Base-by-base conservation (phyloP, 2,329 filamentous ascomycete species). In the Helotiales sp. region DNA sequence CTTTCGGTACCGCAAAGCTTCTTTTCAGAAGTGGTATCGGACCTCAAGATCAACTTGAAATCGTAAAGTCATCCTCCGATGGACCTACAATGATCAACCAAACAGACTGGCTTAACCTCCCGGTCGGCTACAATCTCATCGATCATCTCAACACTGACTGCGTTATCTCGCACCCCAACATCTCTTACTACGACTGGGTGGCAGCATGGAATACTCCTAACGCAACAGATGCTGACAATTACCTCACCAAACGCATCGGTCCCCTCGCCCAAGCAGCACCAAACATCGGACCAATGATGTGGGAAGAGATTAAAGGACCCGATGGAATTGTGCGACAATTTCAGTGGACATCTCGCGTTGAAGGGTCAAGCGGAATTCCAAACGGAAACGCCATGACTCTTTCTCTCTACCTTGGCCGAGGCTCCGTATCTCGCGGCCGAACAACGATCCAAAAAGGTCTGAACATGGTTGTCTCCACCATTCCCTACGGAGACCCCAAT, bases 21-120 rank as follows among this genome's bases (percentile, higher is more conserved):
- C 79, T 91, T 2, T 78, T 89, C 72, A 80, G 86, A 66, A 87
- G 83, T 73, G 85, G 88, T 17, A 63, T 90, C 89, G 62, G 88
- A 22, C 68, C 68, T 13, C 57, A 53, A 6, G 72, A 73, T 59
- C 63, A 69, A 67, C 76, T 86, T 24, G 69, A 76, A 19, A 69
- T 83, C 12, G 81, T 85, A 29, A 72, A 79, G 48, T 71, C 68
- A 52, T 82, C 69, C 29, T 70, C 70, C 1, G 82, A 85, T 60
- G 80, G 79, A 0, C 65, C 75, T 13, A 79, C 75, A 1, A 81
- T 85, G 77, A 77, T 82, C 24, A 69, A 73, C 3, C 72, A 76
- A 61, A 70, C 70, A 19, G 70, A 79, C 12, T 86, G 83, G 83
- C 82, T 86, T 53, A 72, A 79, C 22, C 75, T 84, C 1, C 83